A percentile compares a stretch with the other conserved stretches of the same genome.
Evolutionary conservation across 2,329 filamentous ascomycete species (phyloP).

Genomic region (Hymenoscyphus infarciens): DNA sequence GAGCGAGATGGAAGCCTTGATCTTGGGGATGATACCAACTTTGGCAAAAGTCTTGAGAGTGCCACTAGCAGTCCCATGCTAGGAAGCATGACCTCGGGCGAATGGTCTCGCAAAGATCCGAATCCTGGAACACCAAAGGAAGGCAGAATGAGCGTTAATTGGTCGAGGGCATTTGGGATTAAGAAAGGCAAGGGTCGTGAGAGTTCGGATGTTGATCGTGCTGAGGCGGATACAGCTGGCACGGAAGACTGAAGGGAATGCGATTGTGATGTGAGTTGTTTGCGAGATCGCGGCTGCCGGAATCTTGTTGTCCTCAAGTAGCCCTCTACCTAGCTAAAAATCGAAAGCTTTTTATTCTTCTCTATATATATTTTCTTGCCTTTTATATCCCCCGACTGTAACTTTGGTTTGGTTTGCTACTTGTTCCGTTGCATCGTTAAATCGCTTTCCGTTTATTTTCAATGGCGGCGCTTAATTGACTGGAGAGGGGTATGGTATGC

Average conservation of each 20-base stretch:
- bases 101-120: slow-evolving; percentile 43
- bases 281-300: no score
- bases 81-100: slow-evolving; percentile 46
- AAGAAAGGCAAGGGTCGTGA: slow-evolving; percentile 33
- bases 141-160: slow-evolving; percentile 31
- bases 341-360: no score
- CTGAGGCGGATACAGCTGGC: slow-evolving; percentile 30
- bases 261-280: neutral
- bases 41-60: slow-evolving; percentile 54
- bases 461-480: no score
- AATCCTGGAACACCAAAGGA: slow-evolving; percentile 27
- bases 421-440: no score
- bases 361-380: no score
- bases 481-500: no score
- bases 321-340: no score
- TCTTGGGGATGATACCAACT: slow-evolving; percentile 47
- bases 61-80: slow-evolving; percentile 53
- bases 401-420: no score
- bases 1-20: slow-evolving; percentile 55
- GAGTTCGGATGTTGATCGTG: slow-evolving; percentile 33
- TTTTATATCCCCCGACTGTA: no score
- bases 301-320: no score
- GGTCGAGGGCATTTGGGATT: slow-evolving; percentile 29
- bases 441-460: no score
- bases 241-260: slow-evolving; percentile 30